A percentile compares a stretch with the other conserved stretches of the same genome.
Conservation (phyloP, 2,329 filamentous ascomycete genomes). For the Fusarium sp. region DNA sequence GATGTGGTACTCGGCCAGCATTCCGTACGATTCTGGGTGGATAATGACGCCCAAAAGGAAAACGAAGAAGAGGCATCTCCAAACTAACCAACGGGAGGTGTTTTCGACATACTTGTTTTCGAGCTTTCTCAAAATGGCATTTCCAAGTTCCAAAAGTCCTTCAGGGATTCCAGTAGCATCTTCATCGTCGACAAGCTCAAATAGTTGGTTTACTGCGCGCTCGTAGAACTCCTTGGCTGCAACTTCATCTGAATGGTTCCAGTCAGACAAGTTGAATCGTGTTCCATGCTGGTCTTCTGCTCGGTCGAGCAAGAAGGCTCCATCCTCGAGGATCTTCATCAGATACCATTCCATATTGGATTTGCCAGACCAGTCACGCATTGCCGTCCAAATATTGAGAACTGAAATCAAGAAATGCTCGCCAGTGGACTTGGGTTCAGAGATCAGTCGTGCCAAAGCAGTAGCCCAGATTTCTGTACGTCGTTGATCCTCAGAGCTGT, state of each 20-base stretch:
- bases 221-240: conserved; percentile 90
- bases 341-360: conserved; percentile 92
- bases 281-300: conserved; percentile 80
- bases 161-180: conserved; percentile 86
- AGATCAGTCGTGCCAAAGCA: conserved; percentile 83
- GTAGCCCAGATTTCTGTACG: conserved; percentile 89
- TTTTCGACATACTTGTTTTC: conserved; percentile 75
- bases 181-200: conserved; percentile 85
- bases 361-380: conserved; percentile 89
- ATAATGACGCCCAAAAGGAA: conserved; percentile 86
- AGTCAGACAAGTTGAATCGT: conserved; percentile 74
- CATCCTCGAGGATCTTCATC: conserved; percentile 92
- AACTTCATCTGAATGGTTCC: conserved; percentile 80
- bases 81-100: conserved; percentile 84
- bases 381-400: conserved; percentile 85
- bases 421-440: conserved; percentile 76
- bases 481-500: conserved; percentile 81
- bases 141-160: conserved; percentile 83
- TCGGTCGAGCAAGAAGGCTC: conserved; percentile 87
- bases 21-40: conserved; percentile 82
- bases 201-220: conserved; percentile 79
- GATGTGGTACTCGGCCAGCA: conserved; percentile 90
- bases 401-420: conserved; percentile 85
- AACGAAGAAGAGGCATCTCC: conserved; percentile 89
- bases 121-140: conserved; percentile 81